A percentile compares a stretch with the other conserved stretches of the same genome.
Evolutionary conservation across 345 rosid genomes (phyloP).

Genomic region (Bruguiera parviflora): DNA sequence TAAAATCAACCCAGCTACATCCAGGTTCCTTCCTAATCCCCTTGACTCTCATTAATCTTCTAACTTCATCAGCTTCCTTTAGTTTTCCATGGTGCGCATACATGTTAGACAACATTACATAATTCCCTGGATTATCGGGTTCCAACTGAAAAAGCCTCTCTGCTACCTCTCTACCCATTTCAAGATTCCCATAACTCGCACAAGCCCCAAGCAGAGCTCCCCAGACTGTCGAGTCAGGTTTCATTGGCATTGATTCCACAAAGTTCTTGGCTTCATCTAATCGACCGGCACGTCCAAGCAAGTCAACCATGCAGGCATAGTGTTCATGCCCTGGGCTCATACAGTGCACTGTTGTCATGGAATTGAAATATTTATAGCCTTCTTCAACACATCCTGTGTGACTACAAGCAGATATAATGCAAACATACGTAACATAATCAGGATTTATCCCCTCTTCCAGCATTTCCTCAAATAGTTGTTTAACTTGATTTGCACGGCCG

Average conservation of each 20-base stretch:
- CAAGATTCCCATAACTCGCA: conserved; percentile 33
- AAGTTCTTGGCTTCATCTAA: conserved; percentile 37
- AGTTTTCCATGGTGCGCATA: conserved; percentile 29
- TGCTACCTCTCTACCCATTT: conserved; percentile 35
- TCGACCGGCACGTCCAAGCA: conserved; percentile 43
- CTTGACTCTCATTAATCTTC: conserved; percentile 38
- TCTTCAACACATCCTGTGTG: conserved; percentile 34
- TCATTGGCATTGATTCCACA: conserved; percentile 34
- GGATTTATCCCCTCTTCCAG: conserved; percentile 33
- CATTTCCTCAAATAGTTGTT: conserved; percentile 39
- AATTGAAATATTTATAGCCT: conserved; percentile 40
- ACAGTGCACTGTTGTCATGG: conserved; percentile 35
- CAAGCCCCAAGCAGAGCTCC: conserved; percentile 48
- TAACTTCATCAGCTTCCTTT: conserved; percentile 43
- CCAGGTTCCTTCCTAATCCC: conserved; percentile 40
- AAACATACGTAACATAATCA: conserved; percentile 34
- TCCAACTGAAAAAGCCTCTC: conserved; percentile 38
- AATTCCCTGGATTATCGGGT: conserved; percentile 35
- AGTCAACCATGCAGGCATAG: conserved; percentile 47
- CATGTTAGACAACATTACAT: conserved; percentile 35
- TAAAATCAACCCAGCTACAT: conserved; percentile 42
- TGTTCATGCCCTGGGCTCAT: conserved; percentile 42
- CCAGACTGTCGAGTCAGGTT: conserved; percentile 34
- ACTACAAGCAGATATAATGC: conserved; percentile 44
- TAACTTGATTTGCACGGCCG: conserved; percentile 33